These are phyloP conservation scores for Gremmenia infestans DNA, from an alignment of 2,329 filamentous ascomycete species.

Conservation along the genomic window DNA sequence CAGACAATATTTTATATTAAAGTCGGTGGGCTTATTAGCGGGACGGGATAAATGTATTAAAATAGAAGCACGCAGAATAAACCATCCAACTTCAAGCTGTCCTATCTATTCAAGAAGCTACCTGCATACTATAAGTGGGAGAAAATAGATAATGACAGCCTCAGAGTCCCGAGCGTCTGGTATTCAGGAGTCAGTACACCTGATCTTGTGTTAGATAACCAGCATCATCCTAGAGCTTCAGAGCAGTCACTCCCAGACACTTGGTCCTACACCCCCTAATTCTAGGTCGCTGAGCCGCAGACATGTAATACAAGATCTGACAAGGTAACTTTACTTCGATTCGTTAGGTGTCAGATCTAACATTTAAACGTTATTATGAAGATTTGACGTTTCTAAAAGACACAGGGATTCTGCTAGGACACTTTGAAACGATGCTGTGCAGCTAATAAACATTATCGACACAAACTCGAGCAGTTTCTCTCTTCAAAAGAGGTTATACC, in stretches of 20 bases:
- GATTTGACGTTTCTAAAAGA: neutral
- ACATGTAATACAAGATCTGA: slow-evolving; percentile 3
- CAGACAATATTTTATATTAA: no score
- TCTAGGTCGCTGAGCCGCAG: neutral
- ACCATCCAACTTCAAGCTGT: neutral
- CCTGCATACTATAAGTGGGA: neutral
- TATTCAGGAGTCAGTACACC: slow-evolving; percentile 1
- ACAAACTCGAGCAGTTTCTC: neutral
- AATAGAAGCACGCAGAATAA: neutral
- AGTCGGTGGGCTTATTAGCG: no score
- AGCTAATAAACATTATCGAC: neutral
- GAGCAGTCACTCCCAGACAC: neutral
- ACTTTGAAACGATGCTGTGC: neutral
- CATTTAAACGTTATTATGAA: neutral
- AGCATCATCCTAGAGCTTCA: slow-evolving; percentile 5
- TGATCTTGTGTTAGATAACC: slow-evolving; percentile 9
- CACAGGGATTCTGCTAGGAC: neutral
- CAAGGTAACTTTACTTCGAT: neutral
- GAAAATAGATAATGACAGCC: neutral
- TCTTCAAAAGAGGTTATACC: no score
- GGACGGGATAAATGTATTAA: no score
- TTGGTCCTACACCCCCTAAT: neutral
- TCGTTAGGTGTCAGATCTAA: neutral
- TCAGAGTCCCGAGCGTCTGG: slow-evolving; percentile 3
- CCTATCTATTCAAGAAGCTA: neutral